Base-by-base conservation (phyloP, 1,284 basidiomycete species). In the Heterobasidion parviporum region DNA sequence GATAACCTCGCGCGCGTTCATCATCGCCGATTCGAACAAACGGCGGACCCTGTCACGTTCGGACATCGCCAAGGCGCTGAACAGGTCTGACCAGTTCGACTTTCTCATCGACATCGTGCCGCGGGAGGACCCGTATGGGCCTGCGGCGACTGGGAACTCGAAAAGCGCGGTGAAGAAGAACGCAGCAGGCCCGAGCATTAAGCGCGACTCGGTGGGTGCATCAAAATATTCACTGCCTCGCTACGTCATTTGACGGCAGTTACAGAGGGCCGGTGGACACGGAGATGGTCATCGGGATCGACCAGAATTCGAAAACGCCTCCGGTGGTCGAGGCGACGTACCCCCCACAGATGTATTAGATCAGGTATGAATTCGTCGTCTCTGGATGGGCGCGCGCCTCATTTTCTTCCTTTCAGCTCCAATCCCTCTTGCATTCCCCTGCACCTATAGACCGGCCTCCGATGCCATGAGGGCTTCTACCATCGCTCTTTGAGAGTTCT, bases 101-200 rank as follows among this genome's bases (percentile, higher is more conserved):
- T 94, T 95, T 68, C 73, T 94, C 56, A 94, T 94, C 66, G 93
- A 96, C 68, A 92, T 95, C 56, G 87, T 95, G 0, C 93, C 93
- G 0, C 77, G 93, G 45, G 92, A 93, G 57, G 91, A 92, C 49
- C 72, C 67, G 8, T 62, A 68, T 33, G 64, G 62, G 16, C 61
- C 63, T 14, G 61, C 53, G 20, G 60, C 59, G 2, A 56, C 60
- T 10, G 63, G 57, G 26, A 4, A 26, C 26, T 26, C 26, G 1
- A 59, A 62, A 50, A 56, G 52, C 1, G 54, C 60, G 38, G 61
- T 50, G n/a, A 69, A 69, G 60, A 70, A 70, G 56, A 60, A 61
- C 16, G 58, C 58, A 20, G 36, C 59, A 3, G 59, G 50, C 8
- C 44, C 58, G 3, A 20, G 52, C 46, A 8, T 20, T 20, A 61